These are phyloP conservation scores for Hibiscus tridactylites DNA, from an alignment of 345 rosid species.

Conservation along the genomic window DNA sequence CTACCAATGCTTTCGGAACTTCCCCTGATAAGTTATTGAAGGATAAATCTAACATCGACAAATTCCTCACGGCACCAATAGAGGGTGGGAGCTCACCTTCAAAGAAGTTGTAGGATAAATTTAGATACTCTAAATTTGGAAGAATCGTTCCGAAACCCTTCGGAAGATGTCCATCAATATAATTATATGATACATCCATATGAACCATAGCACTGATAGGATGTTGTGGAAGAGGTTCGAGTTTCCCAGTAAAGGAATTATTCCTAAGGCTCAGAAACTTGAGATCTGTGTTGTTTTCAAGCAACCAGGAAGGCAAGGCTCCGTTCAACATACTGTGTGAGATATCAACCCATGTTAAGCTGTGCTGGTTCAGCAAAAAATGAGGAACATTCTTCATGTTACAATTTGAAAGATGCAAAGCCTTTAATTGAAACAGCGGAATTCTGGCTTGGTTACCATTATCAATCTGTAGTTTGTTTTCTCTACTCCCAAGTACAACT, in stretches of 20 bases:
- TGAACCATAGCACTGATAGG: background rate
- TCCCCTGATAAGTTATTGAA: constrained; percentile 1
- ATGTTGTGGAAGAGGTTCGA: background rate
- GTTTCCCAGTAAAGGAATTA: constrained; percentile 1
- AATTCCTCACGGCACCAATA: background rate
- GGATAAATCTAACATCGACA: background rate
- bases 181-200: constrained; percentile 10
- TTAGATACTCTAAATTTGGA: background rate
- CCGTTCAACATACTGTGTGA: background rate
- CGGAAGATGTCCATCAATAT: constrained; percentile 6
- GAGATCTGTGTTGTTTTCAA: constrained; percentile 15
- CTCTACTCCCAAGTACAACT: background rate
- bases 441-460: background rate
- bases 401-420: background rate
- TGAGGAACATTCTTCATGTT: background rate
- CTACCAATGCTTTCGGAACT: background rate
- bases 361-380: constrained; percentile 7
- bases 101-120: background rate
- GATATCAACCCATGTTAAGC: background rate
- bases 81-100: constrained; percentile 5
- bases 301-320: constrained; percentile 21
- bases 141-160: background rate
- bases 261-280: background rate
- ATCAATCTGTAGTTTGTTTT: background rate
- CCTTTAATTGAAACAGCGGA: background rate